These are phyloP conservation scores for Talaromyces atroroseus DNA, from an alignment of 2,329 filamentous ascomycete species.

Conservation along the genomic window DNA sequence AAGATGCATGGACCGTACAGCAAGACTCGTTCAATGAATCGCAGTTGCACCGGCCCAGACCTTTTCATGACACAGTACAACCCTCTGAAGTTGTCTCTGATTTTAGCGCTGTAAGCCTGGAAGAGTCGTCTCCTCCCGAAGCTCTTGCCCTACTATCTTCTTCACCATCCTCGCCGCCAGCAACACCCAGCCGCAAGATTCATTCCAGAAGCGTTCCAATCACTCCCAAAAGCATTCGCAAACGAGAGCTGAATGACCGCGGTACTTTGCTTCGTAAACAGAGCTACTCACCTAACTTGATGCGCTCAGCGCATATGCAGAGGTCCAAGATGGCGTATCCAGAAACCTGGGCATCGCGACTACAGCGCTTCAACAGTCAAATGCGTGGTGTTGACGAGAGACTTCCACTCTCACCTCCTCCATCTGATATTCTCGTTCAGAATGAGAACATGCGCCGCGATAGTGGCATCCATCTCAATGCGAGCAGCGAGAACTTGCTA, in stretches of 20 bases:
- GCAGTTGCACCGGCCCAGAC: slow-evolving; percentile 8
- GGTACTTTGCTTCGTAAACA: slow-evolving; percentile 36
- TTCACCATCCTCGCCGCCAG: slow-evolving; percentile 33
- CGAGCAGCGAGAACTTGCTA: slow-evolving; percentile 17
- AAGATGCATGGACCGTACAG: slow-evolving; percentile 48
- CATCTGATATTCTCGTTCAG: slow-evolving; percentile 38
- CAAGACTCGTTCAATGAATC: slow-evolving; percentile 41
- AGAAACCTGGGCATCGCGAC: slow-evolving; percentile 48
- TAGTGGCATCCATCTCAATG: slow-evolving; percentile 22
- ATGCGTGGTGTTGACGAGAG: slow-evolving; percentile 42
- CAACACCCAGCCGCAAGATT: slow-evolving; percentile 32
- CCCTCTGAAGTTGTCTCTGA: slow-evolving; percentile 27
- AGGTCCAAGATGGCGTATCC: slow-evolving; percentile 39
- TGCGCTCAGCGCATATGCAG: slow-evolving; percentile 48
- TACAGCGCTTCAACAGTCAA: slow-evolving; percentile 46
- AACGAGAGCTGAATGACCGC: slow-evolving; percentile 38
- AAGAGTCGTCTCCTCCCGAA: slow-evolving; percentile 24
- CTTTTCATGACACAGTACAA: slow-evolving; percentile 29
- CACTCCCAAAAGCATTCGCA: slow-evolving; percentile 35
- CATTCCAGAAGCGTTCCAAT: slow-evolving; percentile 32
- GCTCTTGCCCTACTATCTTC: slow-evolving; percentile 19
- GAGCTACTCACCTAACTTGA: slow-evolving; percentile 48
- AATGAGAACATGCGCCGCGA: slow-evolving; percentile 33
- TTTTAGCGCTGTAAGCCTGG: slow-evolving; percentile 23
- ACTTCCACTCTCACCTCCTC: slow-evolving; percentile 42